Percentiles rank a stretch among this genome's conserved stretches.
phyloP scores from a whole-genome alignment of 2,329 filamentous ascomycete genomes.

The Sporothrix mexicana region DNA sequence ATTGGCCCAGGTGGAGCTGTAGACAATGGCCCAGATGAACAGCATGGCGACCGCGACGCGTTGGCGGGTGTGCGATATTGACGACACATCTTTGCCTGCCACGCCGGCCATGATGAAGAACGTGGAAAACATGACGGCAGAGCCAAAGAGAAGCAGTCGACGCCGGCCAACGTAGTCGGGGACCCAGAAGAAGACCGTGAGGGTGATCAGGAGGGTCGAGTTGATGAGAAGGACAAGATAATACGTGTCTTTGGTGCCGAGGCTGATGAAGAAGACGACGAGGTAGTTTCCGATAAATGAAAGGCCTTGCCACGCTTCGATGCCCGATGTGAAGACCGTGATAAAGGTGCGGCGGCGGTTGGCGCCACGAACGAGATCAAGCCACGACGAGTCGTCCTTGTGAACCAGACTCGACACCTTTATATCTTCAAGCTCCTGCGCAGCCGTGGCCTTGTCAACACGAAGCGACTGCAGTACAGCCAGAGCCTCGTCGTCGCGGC shows the following conservation, averaged over 20 bases:
- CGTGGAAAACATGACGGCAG: slow-evolving; percentile 23
- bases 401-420: background rate
- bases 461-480: slow-evolving; percentile 21
- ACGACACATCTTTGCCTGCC: background rate
- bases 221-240: slow-evolving; percentile 24
- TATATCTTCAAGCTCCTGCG: slow-evolving; percentile 26
- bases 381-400: slow-evolving; percentile 23
- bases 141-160: slow-evolving; percentile 19
- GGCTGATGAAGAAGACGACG: slow-evolving; percentile 30
- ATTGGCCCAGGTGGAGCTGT: slow-evolving; percentile 28
- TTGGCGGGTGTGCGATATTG: slow-evolving; percentile 11
- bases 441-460: background rate
- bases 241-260: slow-evolving; percentile 28
- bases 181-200: slow-evolving; percentile 28
- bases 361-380: slow-evolving; percentile 18
- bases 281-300: slow-evolving; percentile 30
- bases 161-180: slow-evolving; percentile 28
- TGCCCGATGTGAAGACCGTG: slow-evolving; percentile 25
- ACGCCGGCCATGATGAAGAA: slow-evolving; percentile 31
- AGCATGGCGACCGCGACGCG: slow-evolving; percentile 28
- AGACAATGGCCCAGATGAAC: slow-evolving; percentile 30
- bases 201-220: slow-evolving; percentile 25
- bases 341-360: slow-evolving; percentile 29
- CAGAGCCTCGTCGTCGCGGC: slow-evolving; percentile 10
- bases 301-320: slow-evolving; percentile 26